Percentiles rank a stretch among this genome's conserved stretches.
Evolutionary conservation across 2,329 filamentous ascomycete genomes (phyloP).

Genomic region (Juglanconis oblonga): DNA sequence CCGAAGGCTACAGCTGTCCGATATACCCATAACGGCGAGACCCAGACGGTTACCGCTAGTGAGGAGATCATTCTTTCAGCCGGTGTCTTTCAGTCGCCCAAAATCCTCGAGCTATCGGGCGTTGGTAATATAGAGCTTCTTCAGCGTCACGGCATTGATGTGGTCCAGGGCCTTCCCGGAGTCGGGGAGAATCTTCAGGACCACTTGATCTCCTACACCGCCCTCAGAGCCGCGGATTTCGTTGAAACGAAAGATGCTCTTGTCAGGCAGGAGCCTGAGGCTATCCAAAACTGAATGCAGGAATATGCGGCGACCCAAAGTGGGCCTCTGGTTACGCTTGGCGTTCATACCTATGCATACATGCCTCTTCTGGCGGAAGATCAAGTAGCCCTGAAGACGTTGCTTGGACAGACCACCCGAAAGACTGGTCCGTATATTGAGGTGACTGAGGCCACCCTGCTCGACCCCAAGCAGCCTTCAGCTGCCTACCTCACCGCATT

Average conservation of each 20-base stretch:
- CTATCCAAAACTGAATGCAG: conserved; percentile 18
- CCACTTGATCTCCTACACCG: conserved; percentile 11
- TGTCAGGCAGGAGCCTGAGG: conserved; percentile 12
- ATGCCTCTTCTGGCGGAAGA: background rate
- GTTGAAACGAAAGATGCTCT: background rate
- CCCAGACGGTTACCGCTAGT: conserved; percentile 14
- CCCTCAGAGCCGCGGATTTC: background rate
- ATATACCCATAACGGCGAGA: conserved; percentile 19
- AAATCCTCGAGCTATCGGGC: conserved; percentile 32
- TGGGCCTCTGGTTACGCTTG: conserved; percentile 26
- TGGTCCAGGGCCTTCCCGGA: conserved; percentile 28
- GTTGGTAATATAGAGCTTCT: conserved; percentile 28
- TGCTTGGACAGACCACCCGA: background rate
- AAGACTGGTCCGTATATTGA: background rate
- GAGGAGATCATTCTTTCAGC: conserved; percentile 31
- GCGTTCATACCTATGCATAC: conserved; percentile 6
- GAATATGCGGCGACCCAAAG: conserved; percentile 27
- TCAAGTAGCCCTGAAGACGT: background rate
- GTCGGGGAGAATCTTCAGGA: conserved; percentile 32
- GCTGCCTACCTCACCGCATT: conserved; percentile 19
- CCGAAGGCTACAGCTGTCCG: conserved; percentile 22
- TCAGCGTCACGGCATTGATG: conserved; percentile 22
- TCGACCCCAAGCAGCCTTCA: conserved; percentile 1
- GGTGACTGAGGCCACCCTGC: background rate
- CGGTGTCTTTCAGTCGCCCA: conserved; percentile 30